Base-by-base conservation (phyloP, 805 yeast genomes). In the Candida manassasensis region DNA sequence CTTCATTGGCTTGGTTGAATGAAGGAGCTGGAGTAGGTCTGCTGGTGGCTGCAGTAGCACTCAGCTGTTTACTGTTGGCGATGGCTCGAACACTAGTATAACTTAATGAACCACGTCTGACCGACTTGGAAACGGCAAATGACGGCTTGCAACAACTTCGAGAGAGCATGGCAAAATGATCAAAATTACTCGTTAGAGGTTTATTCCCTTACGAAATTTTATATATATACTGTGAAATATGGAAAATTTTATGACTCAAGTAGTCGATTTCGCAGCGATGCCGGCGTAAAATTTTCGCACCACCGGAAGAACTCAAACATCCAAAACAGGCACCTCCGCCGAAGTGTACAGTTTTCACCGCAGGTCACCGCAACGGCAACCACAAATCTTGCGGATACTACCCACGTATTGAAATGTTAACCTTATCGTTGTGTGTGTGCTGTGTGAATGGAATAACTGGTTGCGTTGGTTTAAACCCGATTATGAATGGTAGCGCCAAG, bases 1-100 rank as follows among this genome's bases (percentile, higher is more conserved):
- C 53, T 15, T 43, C 53, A 29, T 37, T 42, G 21, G 47, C 41
- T 38, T 57, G 59, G 52, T 73, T 67, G 50, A 74, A 74, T n/a
- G 77, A 50, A 6, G 79, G 77, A 10, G 79, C 66, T 18, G 79
- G 78, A 10, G 58, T 56, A 7, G 71, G 69, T 39, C 70, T 59
- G 21, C 55, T 37, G 8, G 48, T 47, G n/a, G 47, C 38, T n/a
- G 50, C 47, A 24, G 62, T 56, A 28, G 67, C 67, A 13, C 45
- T 53, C 30, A 46, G 53, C 16, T 49, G 42, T 27, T 53, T 53
- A 18, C 63, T 52, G 22, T 59, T 63, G 36, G 61, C 46, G 39
- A 63, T 49, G 32, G 42, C 38, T 50, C 68, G 56, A 32, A 43
- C 37, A n/a, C 14, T n/a, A n/a, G 7, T 8, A 24, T 8, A 24